These are phyloP conservation scores for Hippophae rhamnoides DNA, from an alignment of 306 rosid species.

Conservation along the genomic window DNA sequence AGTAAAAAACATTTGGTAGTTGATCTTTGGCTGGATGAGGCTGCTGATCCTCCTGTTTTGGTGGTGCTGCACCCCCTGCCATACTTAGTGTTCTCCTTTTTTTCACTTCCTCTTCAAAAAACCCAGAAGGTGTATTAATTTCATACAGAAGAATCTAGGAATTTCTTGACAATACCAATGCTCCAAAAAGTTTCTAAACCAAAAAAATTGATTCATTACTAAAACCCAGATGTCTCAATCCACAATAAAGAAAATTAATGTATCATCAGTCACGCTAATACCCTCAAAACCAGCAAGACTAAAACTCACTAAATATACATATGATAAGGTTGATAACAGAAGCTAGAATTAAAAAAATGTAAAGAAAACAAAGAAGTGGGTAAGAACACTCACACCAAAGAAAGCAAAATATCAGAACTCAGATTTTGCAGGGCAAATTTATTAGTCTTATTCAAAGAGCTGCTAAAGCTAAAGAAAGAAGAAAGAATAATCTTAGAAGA, in stretches of 20 bases:
- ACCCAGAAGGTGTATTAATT: neutral
- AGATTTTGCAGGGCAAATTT: slow-evolving; percentile 5
- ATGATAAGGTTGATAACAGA: neutral
- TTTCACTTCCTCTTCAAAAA: neutral
- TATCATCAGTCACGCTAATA: slow-evolving; percentile 13
- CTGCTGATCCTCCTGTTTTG: slow-evolving; percentile 75
- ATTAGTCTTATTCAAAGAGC: slow-evolving; percentile 14
- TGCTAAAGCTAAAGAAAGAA: slow-evolving; percentile 9
- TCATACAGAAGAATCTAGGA: neutral
- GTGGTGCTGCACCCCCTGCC: slow-evolving; percentile 75
- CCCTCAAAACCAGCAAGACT: slow-evolving; percentile 8
- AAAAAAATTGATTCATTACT: neutral
- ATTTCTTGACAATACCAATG: slow-evolving; percentile 4
- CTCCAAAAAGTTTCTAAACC: slow-evolving; percentile 6
- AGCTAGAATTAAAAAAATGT: neutral
- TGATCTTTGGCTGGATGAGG: slow-evolving; percentile 92
- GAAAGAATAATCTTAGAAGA: slow-evolving; percentile 14
- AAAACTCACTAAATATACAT: neutral
- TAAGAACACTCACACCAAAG: slow-evolving; percentile 1
- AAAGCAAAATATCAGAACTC: slow-evolving; percentile 5
- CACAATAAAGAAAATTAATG: slow-evolving; percentile 4
- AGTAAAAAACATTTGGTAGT: slow-evolving; percentile 61
- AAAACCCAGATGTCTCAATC: slow-evolving; percentile 23
- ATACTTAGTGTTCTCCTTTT: slow-evolving; percentile 20
- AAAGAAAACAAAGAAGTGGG: neutral